Evolutionary conservation across 1,139 yeast genomes (phyloP).

Genomic region (Ogataea hybrid): DNA sequence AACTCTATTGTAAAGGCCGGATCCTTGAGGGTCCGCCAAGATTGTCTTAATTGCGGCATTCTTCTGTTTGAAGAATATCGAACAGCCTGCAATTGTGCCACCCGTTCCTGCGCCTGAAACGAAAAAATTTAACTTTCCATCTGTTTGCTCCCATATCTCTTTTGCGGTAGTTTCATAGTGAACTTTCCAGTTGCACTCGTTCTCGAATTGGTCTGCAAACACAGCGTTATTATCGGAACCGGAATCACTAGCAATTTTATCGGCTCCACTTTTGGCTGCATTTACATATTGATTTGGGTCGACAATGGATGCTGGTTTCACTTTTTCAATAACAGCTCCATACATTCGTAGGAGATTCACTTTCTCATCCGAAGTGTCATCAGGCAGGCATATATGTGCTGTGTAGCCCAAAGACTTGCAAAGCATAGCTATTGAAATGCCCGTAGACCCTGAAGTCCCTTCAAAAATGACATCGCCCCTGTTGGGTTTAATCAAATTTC

Average conservation of each 20-base stretch:
- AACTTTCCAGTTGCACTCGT: slow-evolving; percentile 82
- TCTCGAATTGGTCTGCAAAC: slow-evolving; percentile 96
- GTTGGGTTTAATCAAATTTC: too few relatives aligned
- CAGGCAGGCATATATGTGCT: slow-evolving; percentile 92
- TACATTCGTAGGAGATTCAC: slow-evolving; percentile 63
- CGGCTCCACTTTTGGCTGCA: slow-evolving; percentile 70
- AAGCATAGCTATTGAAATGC: slow-evolving; percentile 86
- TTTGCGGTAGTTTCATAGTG: slow-evolving; percentile 90
- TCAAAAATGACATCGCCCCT: slow-evolving; percentile 73
- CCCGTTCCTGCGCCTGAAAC: slow-evolving; percentile 76
- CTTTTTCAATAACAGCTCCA: slow-evolving; percentile 84
- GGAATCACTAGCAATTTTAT: slow-evolving; percentile 45
- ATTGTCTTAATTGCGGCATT: slow-evolving; percentile 43
- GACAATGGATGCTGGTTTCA: slow-evolving; percentile 92
- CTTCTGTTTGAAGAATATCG: slow-evolving; percentile 62
- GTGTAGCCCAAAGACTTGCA: slow-evolving; percentile 86
- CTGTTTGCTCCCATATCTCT: slow-evolving; percentile 73
- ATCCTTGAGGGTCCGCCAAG: slow-evolving; percentile 94
- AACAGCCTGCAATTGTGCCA: slow-evolving; percentile 88
- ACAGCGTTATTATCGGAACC: slow-evolving; percentile 49
- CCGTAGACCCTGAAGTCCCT: slow-evolving; percentile 96
- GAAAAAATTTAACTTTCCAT: slow-evolving; percentile 65
- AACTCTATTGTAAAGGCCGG: slow-evolving; percentile 88
- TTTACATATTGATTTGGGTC: slow-evolving; percentile 94
- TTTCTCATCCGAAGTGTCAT: slow-evolving; percentile 88